A percentile compares a stretch with the other conserved stretches of the same genome.
These are phyloP conservation scores for Tuber microsphaerosporum DNA, from an alignment of 495 filamentous ascomycete genomes.

Conservation along the genomic window DNA sequence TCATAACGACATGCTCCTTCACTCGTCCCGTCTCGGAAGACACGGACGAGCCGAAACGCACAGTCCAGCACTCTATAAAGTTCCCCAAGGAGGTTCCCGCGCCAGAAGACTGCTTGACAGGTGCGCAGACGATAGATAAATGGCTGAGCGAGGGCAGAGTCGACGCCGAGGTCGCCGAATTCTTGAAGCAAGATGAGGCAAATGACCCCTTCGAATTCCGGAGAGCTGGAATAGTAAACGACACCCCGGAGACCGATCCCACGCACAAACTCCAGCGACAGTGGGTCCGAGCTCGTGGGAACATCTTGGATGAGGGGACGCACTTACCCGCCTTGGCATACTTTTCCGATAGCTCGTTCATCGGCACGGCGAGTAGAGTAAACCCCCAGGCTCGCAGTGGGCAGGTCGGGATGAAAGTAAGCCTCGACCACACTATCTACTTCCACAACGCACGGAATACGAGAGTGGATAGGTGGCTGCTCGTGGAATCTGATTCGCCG, in stretches of 20 bases:
- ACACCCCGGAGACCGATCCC: constrained; percentile 46
- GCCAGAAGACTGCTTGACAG: constrained; percentile 26
- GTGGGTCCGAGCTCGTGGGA: constrained; percentile 71
- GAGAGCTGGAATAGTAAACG: constrained; percentile 48
- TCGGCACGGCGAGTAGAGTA: constrained; percentile 67
- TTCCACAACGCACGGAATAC: constrained; percentile 80
- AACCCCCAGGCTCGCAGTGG: constrained; percentile 41
- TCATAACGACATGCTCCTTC: constrained; percentile 90
- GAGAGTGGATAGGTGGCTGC: constrained; percentile 87
- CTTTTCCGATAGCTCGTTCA: constrained; percentile 84
- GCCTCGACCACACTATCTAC: constrained; percentile 86
- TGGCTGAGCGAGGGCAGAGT: constrained; percentile 21
- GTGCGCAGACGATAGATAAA: constrained; percentile 29
- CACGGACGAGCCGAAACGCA: constrained; percentile 50
- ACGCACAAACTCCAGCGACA: constrained; percentile 61
- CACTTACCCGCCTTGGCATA: constrained; percentile 86
- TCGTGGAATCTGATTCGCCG: constrained; percentile 84
- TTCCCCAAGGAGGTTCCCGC: constrained; percentile 50
- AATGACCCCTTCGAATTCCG: constrained; percentile 55
- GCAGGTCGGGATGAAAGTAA: constrained; percentile 89
- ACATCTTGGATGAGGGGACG: constrained; percentile 63
- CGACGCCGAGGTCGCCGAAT: constrained; percentile 9
- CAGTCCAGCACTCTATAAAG: constrained; percentile 54
- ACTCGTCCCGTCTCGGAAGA: constrained; percentile 52
- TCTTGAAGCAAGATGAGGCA: constrained; percentile 7